Evolutionary conservation across 2,329 filamentous ascomycete genomes (phyloP).

Genomic region (Byssoonygena ceratinophila): DNA sequence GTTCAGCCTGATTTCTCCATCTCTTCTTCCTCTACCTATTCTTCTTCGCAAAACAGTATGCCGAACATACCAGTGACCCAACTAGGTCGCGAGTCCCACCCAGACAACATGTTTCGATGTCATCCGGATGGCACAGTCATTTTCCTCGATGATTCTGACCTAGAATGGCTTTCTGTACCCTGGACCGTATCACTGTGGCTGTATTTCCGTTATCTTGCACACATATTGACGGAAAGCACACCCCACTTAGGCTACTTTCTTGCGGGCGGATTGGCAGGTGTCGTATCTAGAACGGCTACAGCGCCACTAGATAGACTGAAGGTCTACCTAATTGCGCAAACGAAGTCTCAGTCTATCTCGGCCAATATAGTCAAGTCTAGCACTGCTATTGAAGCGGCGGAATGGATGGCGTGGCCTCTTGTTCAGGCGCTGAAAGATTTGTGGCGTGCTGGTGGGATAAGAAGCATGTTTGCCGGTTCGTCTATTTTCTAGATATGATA

Average conservation of each 20-base stretch:
- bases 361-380: slow-evolving; percentile 60
- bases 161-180: slow-evolving; percentile 36
- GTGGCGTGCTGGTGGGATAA: slow-evolving; percentile 74
- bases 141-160: slow-evolving; percentile 29
- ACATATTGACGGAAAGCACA: slow-evolving; percentile 38
- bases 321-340: slow-evolving; percentile 89
- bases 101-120: slow-evolving; percentile 12
- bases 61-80: slow-evolving; percentile 15
- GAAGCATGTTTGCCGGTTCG: slow-evolving; percentile 86
- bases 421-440: slow-evolving; percentile 63
- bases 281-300: slow-evolving; percentile 87
- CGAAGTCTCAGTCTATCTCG: slow-evolving; percentile 45
- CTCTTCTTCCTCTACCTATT: slow-evolving; percentile 9
- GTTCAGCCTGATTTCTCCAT: too few relatives aligned
- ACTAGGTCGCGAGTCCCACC: slow-evolving; percentile 11
- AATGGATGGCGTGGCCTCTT: slow-evolving; percentile 59
- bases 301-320: slow-evolving; percentile 94
- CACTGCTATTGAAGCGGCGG: slow-evolving; percentile 52
- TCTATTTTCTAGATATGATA: slow-evolving; percentile 2
- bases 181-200: slow-evolving; percentile 36
- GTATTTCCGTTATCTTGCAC: slow-evolving; percentile 35
- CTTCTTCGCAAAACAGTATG: slow-evolving; percentile 2
- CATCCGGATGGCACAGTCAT: slow-evolving; percentile 22
- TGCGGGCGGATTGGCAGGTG: slow-evolving; percentile 88
- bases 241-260: slow-evolving; percentile 76